Evolutionary conservation across 768 basidiomycete species (phyloP).

Genomic region (Gyrodon lividus): DNA sequence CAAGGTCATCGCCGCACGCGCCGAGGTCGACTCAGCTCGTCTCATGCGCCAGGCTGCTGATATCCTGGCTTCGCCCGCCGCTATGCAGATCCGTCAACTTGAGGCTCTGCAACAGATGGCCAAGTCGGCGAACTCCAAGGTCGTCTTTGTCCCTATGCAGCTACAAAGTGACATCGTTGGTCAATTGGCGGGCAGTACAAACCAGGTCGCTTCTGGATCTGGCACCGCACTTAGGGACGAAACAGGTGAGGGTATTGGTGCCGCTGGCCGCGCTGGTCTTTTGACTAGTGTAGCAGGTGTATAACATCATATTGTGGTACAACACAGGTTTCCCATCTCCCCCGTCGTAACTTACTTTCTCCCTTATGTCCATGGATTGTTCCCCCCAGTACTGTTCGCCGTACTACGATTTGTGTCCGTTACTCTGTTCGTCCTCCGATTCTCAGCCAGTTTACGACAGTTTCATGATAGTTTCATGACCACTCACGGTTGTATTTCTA

Average conservation of each 20-base stretch:
- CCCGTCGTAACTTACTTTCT: background rate
- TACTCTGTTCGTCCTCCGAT: background rate
- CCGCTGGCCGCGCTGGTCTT: conserved; percentile 25
- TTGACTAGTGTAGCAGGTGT: conserved; percentile 25
- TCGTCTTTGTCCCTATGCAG: conserved; percentile 93
- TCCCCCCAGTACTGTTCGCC: background rate
- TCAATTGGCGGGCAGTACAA: conserved; percentile 37
- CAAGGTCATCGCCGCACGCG: conserved; percentile 94
- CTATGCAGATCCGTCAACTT: conserved; percentile 97
- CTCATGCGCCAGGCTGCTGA: conserved; percentile 98
- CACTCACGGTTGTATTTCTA: conserved; percentile 15
- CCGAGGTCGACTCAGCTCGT: conserved; percentile 92
- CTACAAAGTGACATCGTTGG: conserved; percentile 70
- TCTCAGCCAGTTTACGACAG: no score
- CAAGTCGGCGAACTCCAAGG: conserved; percentile 82
- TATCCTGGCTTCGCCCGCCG: conserved; percentile 90
- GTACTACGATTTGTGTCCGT: background rate
- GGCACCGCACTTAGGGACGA: conserved; percentile 22
- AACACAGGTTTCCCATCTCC: background rate
- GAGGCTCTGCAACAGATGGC: conserved; percentile 97
- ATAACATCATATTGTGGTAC: conserved; percentile 7
- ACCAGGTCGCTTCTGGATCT: conserved; percentile 23
- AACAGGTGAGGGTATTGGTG: conserved; percentile 22
- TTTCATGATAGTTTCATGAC: conserved; percentile 1
- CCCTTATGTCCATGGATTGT: background rate